phyloP scores from a whole-genome alignment of 345 rosid genomes.

The Draba incana region DNA sequence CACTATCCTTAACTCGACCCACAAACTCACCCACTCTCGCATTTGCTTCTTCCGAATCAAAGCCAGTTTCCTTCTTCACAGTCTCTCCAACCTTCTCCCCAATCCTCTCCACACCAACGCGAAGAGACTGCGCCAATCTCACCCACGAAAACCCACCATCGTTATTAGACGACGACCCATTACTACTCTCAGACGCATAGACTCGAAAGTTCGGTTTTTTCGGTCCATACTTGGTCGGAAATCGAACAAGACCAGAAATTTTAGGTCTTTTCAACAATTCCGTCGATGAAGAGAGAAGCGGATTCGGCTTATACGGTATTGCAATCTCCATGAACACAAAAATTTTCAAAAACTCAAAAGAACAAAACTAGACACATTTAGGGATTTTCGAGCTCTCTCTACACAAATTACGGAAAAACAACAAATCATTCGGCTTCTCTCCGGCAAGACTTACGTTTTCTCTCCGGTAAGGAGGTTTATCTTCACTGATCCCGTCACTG shows the following conservation, averaged over 20 bases:
- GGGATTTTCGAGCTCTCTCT: not conserved
- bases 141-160: constrained; percentile 61
- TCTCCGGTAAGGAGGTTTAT: constrained; percentile 40
- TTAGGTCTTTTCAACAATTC: constrained; percentile 21
- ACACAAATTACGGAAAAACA: not conserved
- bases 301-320: constrained; percentile 44
- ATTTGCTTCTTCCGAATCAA: constrained; percentile 57
- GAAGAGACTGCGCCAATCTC: constrained; percentile 50
- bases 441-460: constrained; percentile 29
- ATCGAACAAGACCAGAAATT: constrained; percentile 34
- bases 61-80: constrained; percentile 68
- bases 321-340: constrained; percentile 48
- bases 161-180: constrained; percentile 46
- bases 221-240: constrained; percentile 43
- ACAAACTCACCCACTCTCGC: constrained; percentile 50
- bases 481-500: constrained; percentile 14
- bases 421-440: not conserved
- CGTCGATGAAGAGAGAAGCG: constrained; percentile 45
- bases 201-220: constrained; percentile 46
- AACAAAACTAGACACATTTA: constrained; percentile 18
- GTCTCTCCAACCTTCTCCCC: constrained; percentile 62
- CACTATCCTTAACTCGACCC: constrained; percentile 47
- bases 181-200: constrained; percentile 50
- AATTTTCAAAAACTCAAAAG: not conserved
- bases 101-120: constrained; percentile 56